phyloP scores from a whole-genome alignment of 768 basidiomycete genomes.

The Kwoniella mangroviensis region DNA sequence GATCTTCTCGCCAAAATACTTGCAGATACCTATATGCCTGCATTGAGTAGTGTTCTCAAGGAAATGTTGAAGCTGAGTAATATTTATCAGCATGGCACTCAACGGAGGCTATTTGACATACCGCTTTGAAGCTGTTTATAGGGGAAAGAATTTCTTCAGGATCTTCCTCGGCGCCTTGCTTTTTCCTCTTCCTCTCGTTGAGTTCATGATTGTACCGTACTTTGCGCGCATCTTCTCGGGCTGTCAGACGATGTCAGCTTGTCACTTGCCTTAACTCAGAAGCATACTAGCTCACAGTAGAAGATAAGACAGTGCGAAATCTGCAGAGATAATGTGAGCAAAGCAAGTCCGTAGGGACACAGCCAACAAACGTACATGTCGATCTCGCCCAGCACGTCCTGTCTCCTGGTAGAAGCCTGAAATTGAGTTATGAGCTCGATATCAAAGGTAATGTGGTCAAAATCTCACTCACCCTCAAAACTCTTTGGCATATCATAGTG shows the following conservation, averaged over 20 bases:
- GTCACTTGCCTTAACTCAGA: too few species aligned
- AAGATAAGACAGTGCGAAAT: slow-evolving; percentile 55
- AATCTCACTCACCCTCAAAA: slow-evolving; percentile 57
- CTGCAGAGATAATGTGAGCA: slow-evolving; percentile 30
- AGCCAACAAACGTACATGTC: slow-evolving; percentile 54
- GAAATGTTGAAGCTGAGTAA: slow-evolving; percentile 50
- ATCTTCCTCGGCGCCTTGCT: slow-evolving; percentile 10
- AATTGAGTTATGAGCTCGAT: not conserved
- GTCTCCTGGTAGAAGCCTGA: slow-evolving; percentile 57
- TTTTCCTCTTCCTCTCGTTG: slow-evolving; percentile 32
- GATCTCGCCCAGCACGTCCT: slow-evolving; percentile 58
- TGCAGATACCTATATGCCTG: slow-evolving; percentile 56
- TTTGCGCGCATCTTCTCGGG: slow-evolving; percentile 55
- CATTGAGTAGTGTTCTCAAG: slow-evolving; percentile 50
- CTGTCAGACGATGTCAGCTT: slow-evolving; percentile 30
- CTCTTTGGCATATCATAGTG: slow-evolving; percentile 58
- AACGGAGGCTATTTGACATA: slow-evolving; percentile 21
- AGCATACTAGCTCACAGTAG: slow-evolving; percentile 47
- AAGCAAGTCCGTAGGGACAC: not conserved
- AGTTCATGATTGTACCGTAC: slow-evolving; percentile 34
- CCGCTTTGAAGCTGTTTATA: slow-evolving; percentile 54
- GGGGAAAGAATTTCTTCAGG: slow-evolving; percentile 33
- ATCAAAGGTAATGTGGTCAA: not conserved
- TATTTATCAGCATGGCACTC: slow-evolving; percentile 1
- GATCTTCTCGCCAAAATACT: slow-evolving; percentile 58